phyloP scores from a whole-genome alignment of 1,284 basidiomycete species.

The Heterobasidion annosum region DNA sequence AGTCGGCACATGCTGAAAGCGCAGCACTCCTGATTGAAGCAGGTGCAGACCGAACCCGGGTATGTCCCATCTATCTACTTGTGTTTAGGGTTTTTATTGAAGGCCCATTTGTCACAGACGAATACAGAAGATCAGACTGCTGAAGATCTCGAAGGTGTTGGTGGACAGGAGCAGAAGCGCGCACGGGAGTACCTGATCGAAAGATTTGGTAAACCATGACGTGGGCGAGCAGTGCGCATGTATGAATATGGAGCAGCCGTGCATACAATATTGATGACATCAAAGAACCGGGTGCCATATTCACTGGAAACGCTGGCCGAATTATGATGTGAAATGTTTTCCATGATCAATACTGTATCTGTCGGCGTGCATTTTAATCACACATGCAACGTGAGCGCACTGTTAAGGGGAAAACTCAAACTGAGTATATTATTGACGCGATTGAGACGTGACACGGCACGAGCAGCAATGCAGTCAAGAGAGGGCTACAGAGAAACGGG shows the following conservation, averaged over 20 bases:
- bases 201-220: constrained; percentile 47
- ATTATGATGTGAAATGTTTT: too few relatives aligned
- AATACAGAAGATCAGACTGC: constrained; percentile 79
- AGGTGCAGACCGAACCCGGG: constrained; percentile 83
- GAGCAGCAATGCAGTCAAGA: too few relatives aligned
- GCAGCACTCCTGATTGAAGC: constrained; percentile 88
- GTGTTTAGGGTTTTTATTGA: neutral
- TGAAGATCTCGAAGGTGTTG: constrained; percentile 81
- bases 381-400: too few relatives aligned
- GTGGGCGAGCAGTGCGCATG: neutral
- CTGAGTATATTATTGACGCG: too few relatives aligned
- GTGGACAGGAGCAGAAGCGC: constrained; percentile 76
- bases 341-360: too few relatives aligned
- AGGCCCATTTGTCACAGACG: constrained; percentile 30
- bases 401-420: too few relatives aligned
- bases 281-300: too few relatives aligned
- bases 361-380: too few relatives aligned
- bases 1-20: constrained; percentile 85
- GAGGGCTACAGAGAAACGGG: too few relatives aligned
- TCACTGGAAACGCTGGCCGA: too few relatives aligned
- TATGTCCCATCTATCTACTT: constrained; percentile 28
- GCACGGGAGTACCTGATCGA: constrained; percentile 69
- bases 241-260: neutral
- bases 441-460: too few relatives aligned
- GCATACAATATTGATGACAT: neutral